Percentiles rank a stretch among this genome's conserved stretches.
Conservation (phyloP, 805 yeast species). For the Grigorovia humatica region DNA sequence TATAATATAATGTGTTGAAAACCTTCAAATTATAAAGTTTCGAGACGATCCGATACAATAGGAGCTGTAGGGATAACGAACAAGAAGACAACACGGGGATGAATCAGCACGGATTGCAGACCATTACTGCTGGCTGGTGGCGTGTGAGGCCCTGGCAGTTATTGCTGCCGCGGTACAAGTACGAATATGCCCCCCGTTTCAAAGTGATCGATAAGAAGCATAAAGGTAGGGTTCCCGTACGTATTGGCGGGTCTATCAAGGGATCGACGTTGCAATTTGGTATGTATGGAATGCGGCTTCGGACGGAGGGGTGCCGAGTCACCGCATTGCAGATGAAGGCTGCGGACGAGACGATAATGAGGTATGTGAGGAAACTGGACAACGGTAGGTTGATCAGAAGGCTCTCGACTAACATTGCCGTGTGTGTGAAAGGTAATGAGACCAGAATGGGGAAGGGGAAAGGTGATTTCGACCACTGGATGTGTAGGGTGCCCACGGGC, state of each 20-base stretch:
- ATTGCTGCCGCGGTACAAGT: constrained; percentile 19
- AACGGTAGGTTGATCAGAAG: constrained; percentile 68
- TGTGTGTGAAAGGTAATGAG: constrained; percentile 94
- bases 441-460: constrained; percentile 99
- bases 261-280: constrained; percentile 82
- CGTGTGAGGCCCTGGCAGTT: not conserved
- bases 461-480: constrained; percentile 97
- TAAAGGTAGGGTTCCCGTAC: constrained; percentile 89
- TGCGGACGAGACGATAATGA: constrained; percentile 78
- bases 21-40: not conserved
- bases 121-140: not conserved
- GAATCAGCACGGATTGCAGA: not conserved
- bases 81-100: not conserved
- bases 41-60: not conserved
- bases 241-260: constrained; percentile 87
- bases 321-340: constrained; percentile 83
- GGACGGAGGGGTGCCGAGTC: constrained; percentile 78
- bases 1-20: no score
- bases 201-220: constrained; percentile 56
- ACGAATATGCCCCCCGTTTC: constrained; percentile 71
- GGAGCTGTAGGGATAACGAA: no score
- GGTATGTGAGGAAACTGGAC: constrained; percentile 63
- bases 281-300: constrained; percentile 73
- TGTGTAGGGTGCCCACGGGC: constrained; percentile 91
- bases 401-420: constrained; percentile 75